Evolutionary conservation across 1,139 yeast species (phyloP), one percentile per base, ranked within the genome.

Genomic region (Debaryomyces sp.): DNA sequence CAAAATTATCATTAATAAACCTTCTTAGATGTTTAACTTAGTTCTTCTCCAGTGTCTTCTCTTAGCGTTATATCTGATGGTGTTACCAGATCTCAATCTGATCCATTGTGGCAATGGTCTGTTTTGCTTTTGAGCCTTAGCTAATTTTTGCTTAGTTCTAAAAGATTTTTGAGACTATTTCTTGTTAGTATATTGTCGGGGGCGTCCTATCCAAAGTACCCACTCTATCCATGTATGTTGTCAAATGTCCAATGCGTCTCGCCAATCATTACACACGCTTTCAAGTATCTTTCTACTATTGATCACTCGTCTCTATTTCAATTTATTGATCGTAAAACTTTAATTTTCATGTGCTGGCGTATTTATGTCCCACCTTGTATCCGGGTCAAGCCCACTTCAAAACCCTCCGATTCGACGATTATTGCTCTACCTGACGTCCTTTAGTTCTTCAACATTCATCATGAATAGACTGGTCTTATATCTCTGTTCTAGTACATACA

Each of bases 31-130:
- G 87, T 87, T 85, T 82, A 95, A 87, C 96, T 94, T 95, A 72
- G 98, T 94, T 88, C 99, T 90, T 89, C 97, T 94, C 99, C 99
- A 95, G 96, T 95, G 96, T 87, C 99, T 89, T 89, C 98, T 91
- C 92, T 94, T 94, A 75, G 97, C 96, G 83, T 94, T 94, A 92
- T 92, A 94, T 85, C 94, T 89, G 85, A 94, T 88, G 71, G 86
- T 91, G 96, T 91, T 92, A 80, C 82, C 87, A 77, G 99, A 91
- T 88, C 92, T 94, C 82, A 94, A 87, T 83, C 99, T 90, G 89
- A 92, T 84, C 98, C 98, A 95, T 84, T 94, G 97, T 73, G 99
- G 99, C 78, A 95, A 88, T 76, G 98, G 97, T 85, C 99, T 90
- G 95, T 92, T 94, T 83, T 91, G 97, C 84, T 92, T 94, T 78